phyloP scores from a whole-genome alignment of 495 filamentous ascomycete species.

The Penicilliopsis zonata region DNA sequence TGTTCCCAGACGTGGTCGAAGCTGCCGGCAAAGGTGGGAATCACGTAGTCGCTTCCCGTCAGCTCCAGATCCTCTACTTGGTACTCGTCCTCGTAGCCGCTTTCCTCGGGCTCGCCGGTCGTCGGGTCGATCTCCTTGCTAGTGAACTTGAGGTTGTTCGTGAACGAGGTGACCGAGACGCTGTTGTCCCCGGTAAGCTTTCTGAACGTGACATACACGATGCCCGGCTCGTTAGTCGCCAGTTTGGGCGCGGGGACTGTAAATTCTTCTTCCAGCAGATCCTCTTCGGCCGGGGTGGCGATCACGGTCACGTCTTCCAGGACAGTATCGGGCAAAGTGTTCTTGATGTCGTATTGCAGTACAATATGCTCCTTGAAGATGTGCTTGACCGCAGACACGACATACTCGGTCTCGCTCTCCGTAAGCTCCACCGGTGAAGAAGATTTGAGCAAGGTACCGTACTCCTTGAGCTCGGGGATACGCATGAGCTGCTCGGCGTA shows the following conservation, averaged over 20 bases:
- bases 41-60: conserved; percentile 81
- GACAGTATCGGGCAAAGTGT: conserved; percentile 83
- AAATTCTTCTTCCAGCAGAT: conserved; percentile 74
- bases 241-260: conserved; percentile 81
- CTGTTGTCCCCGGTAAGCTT: conserved; percentile 56
- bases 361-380: conserved; percentile 96
- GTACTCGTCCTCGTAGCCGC: conserved; percentile 94
- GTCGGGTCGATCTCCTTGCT: conserved; percentile 95
- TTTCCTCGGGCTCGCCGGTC: conserved; percentile 85
- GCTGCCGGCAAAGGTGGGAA: conserved; percentile 85
- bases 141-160: conserved; percentile 90
- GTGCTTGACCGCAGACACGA: conserved; percentile 87
- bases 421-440: conserved; percentile 79
- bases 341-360: conserved; percentile 95
- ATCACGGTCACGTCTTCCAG: conserved; percentile 85
- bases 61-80: conserved; percentile 92
- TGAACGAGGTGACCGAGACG: conserved; percentile 69
- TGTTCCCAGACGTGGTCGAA: conserved; percentile 98
- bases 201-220: conserved; percentile 91
- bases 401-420: conserved; percentile 95
- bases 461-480: conserved; percentile 81
- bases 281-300: conserved; percentile 73
- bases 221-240: conserved; percentile 69
- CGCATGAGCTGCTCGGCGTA: conserved; percentile 76
- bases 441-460: conserved; percentile 83